phyloP scores from a whole-genome alignment of 208 protist species.

The Acanthamoeba royreba region DNA sequence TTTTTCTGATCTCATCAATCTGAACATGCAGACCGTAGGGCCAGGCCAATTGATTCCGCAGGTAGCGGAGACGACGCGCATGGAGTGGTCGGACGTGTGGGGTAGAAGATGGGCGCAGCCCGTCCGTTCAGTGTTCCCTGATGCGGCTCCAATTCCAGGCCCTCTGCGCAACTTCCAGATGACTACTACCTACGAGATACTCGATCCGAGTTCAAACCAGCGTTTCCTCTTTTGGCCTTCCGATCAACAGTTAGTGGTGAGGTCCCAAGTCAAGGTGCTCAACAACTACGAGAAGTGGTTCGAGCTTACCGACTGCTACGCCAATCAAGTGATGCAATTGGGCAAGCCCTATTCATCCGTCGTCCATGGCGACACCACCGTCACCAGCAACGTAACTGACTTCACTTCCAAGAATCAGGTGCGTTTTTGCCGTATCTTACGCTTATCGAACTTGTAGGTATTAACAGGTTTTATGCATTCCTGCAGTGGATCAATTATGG shows the following conservation, averaged over 20 bases:
- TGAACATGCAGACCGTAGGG: no score
- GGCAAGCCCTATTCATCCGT: neutral
- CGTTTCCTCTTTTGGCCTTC: conserved; percentile 17
- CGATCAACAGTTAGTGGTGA: conserved; percentile 32
- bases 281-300: conserved; percentile 66
- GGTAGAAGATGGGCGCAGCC: conserved; percentile 47
- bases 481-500: no score
- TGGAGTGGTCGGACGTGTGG: conserved; percentile 55
- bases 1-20: neutral
- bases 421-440: no score
- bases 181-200: conserved; percentile 56
- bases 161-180: conserved; percentile 62
- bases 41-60: no score
- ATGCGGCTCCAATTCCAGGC: conserved; percentile 43
- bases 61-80: no score
- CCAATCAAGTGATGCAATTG: neutral
- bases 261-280: conserved; percentile 45
- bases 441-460: no score
- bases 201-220: neutral
- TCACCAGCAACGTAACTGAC: no score
- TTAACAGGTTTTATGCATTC: no score
- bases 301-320: conserved; percentile 41
- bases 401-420: no score
- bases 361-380: neutral
- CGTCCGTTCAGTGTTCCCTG: conserved; percentile 45